Evolutionary conservation across 495 filamentous ascomycete species (phyloP).

Genomic region (Penicillium simplicissimum): DNA sequence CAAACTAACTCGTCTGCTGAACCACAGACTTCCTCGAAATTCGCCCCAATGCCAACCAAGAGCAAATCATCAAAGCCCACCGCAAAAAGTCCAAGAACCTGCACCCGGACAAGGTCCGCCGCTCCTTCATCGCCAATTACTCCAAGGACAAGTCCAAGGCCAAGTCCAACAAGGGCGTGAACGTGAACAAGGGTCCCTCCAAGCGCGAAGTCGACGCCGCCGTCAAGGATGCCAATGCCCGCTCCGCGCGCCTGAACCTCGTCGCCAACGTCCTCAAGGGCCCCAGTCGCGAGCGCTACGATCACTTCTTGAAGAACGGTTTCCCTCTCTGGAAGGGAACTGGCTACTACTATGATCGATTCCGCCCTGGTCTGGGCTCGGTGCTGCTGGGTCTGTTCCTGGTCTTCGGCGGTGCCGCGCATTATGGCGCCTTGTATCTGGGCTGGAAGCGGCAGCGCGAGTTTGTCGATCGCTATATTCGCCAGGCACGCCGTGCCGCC

Average conservation of each 20-base stretch:
- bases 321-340: slow-evolving; percentile 97
- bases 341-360: slow-evolving; percentile 95
- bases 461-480: slow-evolving; percentile 88
- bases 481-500: slow-evolving; percentile 80
- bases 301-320: slow-evolving; percentile 90
- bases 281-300: slow-evolving; percentile 78
- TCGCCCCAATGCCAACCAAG: slow-evolving; percentile 68
- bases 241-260: slow-evolving; percentile 78
- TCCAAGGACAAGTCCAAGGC: slow-evolving; percentile 60
- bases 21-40: slow-evolving; percentile 76
- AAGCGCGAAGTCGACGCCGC: slow-evolving; percentile 69
- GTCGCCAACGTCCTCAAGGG: slow-evolving; percentile 85
- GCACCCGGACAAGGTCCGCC: slow-evolving; percentile 95
- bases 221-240: slow-evolving; percentile 74
- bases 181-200: slow-evolving; percentile 70
- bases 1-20: not conserved
- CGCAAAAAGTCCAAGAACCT: slow-evolving; percentile 77
- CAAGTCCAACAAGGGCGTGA: slow-evolving; percentile 57
- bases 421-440: slow-evolving; percentile 82
- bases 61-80: slow-evolving; percentile 92
- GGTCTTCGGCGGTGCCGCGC: slow-evolving; percentile 76
- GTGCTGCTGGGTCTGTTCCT: slow-evolving; percentile 84
- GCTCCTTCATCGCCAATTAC: slow-evolving; percentile 72
- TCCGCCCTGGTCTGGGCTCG: slow-evolving; percentile 82
- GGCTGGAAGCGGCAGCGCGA: slow-evolving; percentile 85